These are phyloP conservation scores for Lentinula edodes DNA, from an alignment of 768 basidiomycete species.

Conservation along the genomic window DNA sequence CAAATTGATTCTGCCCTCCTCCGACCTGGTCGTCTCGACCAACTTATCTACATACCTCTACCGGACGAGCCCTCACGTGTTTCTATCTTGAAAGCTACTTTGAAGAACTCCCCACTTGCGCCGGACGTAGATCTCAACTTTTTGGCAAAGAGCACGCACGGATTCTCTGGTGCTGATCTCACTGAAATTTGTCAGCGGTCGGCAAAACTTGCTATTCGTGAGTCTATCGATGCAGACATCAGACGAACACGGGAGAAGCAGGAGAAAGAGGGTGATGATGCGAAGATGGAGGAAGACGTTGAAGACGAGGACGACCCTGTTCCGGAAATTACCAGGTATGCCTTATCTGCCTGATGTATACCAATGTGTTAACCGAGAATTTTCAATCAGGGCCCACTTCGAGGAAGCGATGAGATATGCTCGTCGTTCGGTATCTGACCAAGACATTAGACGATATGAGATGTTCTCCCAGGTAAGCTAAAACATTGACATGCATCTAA, in stretches of 20 bases:
- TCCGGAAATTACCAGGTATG: conserved; percentile 74
- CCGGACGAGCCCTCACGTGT: conserved; percentile 91
- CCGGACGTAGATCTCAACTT: conserved; percentile 76
- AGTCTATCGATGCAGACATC: conserved; percentile 92
- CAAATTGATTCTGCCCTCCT: conserved; percentile 91
- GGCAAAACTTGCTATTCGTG: conserved; percentile 94
- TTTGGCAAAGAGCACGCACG: conserved; percentile 90
- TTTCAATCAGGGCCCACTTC: conserved; percentile 69
- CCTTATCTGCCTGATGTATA: conserved; percentile 5
- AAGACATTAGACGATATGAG: conserved; percentile 96
- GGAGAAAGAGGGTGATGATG: conserved; percentile 71
- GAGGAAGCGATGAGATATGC: conserved; percentile 99
- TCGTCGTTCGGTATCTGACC: conserved; percentile 93
- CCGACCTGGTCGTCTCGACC: conserved; percentile 97
- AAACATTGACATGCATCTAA: no score
- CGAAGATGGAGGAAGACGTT: conserved; percentile 68
- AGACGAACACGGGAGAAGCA: conserved; percentile 68
- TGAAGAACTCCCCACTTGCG: conserved; percentile 89
- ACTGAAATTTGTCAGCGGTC: conserved; percentile 99
- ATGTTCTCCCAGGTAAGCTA: conserved; percentile 82
- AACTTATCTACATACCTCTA: conserved; percentile 98
- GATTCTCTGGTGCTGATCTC: conserved; percentile 98
- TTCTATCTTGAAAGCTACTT: conserved; percentile 84
- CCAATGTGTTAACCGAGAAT: neutral
- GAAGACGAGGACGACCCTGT: conserved; percentile 83